Base-by-base conservation (phyloP, 225 moss, liverwort and hornwort genomes). In the Physcomitrium patens region DNA sequence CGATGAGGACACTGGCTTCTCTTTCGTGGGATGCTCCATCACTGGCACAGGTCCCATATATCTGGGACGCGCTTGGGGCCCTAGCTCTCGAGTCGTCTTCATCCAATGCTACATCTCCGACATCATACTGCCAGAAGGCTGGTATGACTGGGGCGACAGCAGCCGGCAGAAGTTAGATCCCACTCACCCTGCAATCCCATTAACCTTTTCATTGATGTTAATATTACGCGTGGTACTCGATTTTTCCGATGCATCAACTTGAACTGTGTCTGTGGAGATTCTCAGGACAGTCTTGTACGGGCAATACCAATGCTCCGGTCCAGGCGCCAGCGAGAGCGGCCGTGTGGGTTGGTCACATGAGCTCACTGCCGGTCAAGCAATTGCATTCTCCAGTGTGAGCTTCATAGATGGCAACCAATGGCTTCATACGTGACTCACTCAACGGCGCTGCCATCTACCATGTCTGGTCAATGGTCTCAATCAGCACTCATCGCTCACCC, bases 261-360 rank as follows among this genome's bases (percentile, higher is more conserved):
- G 13, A 22, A 13, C 61, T 49, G 57, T 67, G 24, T 55, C 9
- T 74, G 59, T 45, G 17, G 7, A 22, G 26, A 3, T 67, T 44
- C 31, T 14, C 88, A 94, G 92, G 84, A 92, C 92, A 66, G 92
- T 89, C 13, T 92, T 84, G 27, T 92, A 72, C 55, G 94, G 87
- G 19, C 86, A 92, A 16, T 90, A 89, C 72, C 74, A 83, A 74
- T 92, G 91, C 79, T 83, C 67, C 28, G 92, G 94, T 12, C 89
- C 90, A 1, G 92, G 94, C 1, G 81, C 92, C 2, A 65, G 18
- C 1, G 45, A 71, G 23, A 23, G 54, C 27, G 82, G 81, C 1
- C 85, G 94, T 0, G 92, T 82, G 54, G 65, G 74, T 16, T 92
- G 92, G 92, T 85, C 93, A 5, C 70, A 46, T 12, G 85, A 81